Evolutionary conservation across 805 yeast genomes (phyloP).

Genomic region (Zygotorulaspora danielsina): DNA sequence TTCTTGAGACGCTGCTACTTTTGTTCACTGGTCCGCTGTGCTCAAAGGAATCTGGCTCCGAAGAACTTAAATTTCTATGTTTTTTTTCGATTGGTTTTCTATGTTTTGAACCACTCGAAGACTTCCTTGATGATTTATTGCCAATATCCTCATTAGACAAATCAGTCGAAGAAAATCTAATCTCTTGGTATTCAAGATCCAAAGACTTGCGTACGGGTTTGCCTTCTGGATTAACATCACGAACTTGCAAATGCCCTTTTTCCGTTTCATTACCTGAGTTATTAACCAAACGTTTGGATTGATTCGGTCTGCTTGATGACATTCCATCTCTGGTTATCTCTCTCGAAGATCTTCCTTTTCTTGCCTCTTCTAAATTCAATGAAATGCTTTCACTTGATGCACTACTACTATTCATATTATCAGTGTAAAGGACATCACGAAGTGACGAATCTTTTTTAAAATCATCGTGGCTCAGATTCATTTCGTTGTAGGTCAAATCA

Average conservation of each 20-base stretch:
- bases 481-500: constrained; percentile 21
- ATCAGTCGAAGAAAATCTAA: constrained; percentile 22
- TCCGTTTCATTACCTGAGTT: constrained; percentile 2
- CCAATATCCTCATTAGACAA: constrained; percentile 2
- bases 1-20: constrained; percentile 7
- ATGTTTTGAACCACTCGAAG: constrained; percentile 3
- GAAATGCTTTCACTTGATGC: constrained; percentile 32
- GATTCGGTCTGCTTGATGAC: neutral
- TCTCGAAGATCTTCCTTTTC: constrained; percentile 6
- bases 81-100: neutral
- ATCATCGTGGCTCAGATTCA: constrained; percentile 19
- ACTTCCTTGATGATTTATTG: neutral
- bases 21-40: constrained; percentile 6
- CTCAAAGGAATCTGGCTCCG: constrained; percentile 3
- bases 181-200: constrained; percentile 28
- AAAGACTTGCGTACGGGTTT: constrained; percentile 20
- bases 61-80: constrained; percentile 1
- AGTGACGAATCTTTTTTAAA: constrained; percentile 1
- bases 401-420: constrained; percentile 15
- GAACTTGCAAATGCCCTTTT: constrained; percentile 3
- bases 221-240: constrained; percentile 3
- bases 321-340: constrained; percentile 1
- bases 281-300: constrained; percentile 5
- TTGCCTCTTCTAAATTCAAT: constrained; percentile 23
- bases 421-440: constrained; percentile 9